These are phyloP conservation scores for Pleodorina starrii DNA, from an alignment of 139 green algal species.

Conservation along the genomic window DNA sequence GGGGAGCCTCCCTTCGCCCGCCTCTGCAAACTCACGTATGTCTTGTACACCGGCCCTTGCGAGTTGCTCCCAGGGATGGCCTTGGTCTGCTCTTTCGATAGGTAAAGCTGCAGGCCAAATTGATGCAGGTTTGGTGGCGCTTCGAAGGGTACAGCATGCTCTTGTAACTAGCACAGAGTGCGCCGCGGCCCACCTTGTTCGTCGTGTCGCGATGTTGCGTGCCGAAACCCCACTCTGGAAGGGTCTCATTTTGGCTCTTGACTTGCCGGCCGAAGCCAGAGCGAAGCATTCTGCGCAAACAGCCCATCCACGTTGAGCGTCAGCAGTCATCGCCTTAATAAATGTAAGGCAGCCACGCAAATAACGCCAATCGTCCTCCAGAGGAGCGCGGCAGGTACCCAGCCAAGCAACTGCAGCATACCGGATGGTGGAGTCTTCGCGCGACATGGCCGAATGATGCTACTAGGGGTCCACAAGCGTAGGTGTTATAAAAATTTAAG, in stretches of 20 bases:
- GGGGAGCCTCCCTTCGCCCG: neutral
- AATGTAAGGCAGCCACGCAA: too few species aligned
- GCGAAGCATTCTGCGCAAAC: conserved; percentile 33
- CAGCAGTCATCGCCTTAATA: too few species aligned
- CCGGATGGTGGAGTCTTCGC: conserved; percentile 25
- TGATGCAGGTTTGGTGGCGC: neutral
- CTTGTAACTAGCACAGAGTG: neutral
- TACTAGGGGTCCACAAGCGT: too few species aligned
- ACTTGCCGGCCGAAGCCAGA: conserved; percentile 60
- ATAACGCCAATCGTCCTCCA: too few species aligned
- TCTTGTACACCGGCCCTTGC: conserved; percentile 67
- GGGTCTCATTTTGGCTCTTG: conserved; percentile 33
- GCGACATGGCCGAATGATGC: neutral
- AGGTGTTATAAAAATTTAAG: too few species aligned
- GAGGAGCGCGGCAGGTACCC: too few species aligned
- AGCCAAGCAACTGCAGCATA: neutral
- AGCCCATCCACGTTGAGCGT: too few species aligned
- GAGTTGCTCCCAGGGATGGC: conserved; percentile 58
- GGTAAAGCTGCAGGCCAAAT: conserved; percentile 52
- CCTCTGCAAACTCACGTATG: conserved; percentile 39
- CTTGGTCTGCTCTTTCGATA: conserved; percentile 63
- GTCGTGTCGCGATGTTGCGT: conserved; percentile 47
- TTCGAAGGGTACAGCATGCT: conserved; percentile 11
- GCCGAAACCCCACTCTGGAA: conserved; percentile 56
- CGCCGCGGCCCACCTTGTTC: conserved; percentile 35